Base-by-base conservation (phyloP, 2,329 filamentous ascomycete genomes). In the Colletotrichum acutatum region DNA sequence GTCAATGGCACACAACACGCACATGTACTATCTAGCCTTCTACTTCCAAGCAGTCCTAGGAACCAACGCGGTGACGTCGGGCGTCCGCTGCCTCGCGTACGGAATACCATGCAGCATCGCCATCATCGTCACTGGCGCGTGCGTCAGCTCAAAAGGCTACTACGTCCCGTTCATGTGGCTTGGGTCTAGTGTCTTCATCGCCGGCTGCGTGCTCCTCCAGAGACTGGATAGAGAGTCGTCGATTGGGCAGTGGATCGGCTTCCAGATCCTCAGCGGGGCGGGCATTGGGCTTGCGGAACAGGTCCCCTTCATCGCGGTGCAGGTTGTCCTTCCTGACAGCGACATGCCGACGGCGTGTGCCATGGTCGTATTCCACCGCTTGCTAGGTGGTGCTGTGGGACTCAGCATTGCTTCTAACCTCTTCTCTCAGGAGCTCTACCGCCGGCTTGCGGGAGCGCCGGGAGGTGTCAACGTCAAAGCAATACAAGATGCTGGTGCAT, bases 231-330 rank as follows among this genome's bases (percentile, higher is more conserved):
- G 7, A 14, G 37, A 26, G 8, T 61, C 58, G 58, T n/a, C 68
- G 58, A 6, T 24, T 12, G 65, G 34, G 14, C 22, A 49, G 54
- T 67, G 32, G 54, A 58, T 75, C 22, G 71, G 74, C 9, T 74
- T 74, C 54, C 71, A 74, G 56, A 53, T 71, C 32, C 37, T 75
- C 9, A 42, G 54, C 62, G 66, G 74, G 11, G 19, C 57, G 14
- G 74, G 74, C 66, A 68, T 63, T 49, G 74, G 74, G 1, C 57
- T 75, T 22, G 66, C 60, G 16, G 32, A 53, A 28, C 74, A 75
- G 49, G 66, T 75, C 56, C 62, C 71, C 26, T 62, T 75, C 16
- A 22, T 74, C 26, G 74, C 74, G 32, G 71, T 75, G 14, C 59
- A 75, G 42, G 67, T 71, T 52, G 66, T 76, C 32, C 66, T 76